Evolutionary conservation across 306 rosid genomes (phyloP), one percentile per base, ranked within the genome.

Genomic region (Vigna hirtella): DNA sequence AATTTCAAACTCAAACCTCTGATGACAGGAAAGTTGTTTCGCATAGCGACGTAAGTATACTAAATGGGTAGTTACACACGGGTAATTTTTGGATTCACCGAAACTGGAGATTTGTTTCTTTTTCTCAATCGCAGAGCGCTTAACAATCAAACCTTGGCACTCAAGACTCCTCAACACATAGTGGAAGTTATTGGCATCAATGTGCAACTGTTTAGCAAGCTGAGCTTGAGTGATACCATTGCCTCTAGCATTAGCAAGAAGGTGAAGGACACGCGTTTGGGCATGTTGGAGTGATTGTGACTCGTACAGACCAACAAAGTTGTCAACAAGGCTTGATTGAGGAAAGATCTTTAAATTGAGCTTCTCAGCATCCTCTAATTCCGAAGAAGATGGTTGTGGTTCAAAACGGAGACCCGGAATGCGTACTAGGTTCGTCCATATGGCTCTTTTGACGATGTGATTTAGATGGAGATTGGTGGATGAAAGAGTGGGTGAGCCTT

Each of bases 21-120:
- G 95, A 56, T 95, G 91, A 56, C 93, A 77, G 6, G 87, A 82
- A 72, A 94, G 82, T 7, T 83, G 74, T 26, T 89, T 88, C 2
- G 97, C 98, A 80, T 92, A 91, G 48, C 97, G 95, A 70, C 82
- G 83, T 18, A 91, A 81, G 91, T 87, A 91, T 15, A 95, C 89
- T 67, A 95, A 83, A 87, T 95, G 87, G 68, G 98, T 95, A 30
- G 88, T 59, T 16, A 88, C 92, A 56, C 80, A 69, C 0, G 87
- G 89, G 50, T 67, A 74, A 69, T 61, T 82, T 63, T 75, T 90
- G 8, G 73, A 75, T 56, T 87, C 90, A 76, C 90, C 87, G 9
- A 58, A 82, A 68, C 59, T 65, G 11, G 65, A 61, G 24, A 88
- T 76, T 36, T 92, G 93, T 85, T 82, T 89, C 51, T 84, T 92